phyloP scores from a whole-genome alignment of 116 monocot species.

The Iris pallida region DNA sequence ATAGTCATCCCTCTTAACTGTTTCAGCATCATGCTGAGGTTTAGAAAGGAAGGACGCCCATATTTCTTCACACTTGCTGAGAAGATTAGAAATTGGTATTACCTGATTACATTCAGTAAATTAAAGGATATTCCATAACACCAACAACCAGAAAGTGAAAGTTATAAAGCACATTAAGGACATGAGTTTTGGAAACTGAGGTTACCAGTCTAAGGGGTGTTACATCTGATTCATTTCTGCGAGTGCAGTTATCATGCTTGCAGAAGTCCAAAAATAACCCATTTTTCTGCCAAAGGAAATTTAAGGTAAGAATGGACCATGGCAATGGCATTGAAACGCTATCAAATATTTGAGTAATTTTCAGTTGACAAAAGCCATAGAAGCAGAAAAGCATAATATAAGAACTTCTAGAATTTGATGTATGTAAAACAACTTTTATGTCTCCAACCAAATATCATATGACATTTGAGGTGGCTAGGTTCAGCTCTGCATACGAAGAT shows the following conservation, averaged over 20 bases:
- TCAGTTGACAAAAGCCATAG: background rate
- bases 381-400: slow-evolving; percentile 2
- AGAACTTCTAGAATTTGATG: background rate
- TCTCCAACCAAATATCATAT: slow-evolving; percentile 3
- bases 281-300: slow-evolving; percentile 30
- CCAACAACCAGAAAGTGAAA: background rate
- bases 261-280: slow-evolving; percentile 76
- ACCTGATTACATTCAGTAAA: slow-evolving; percentile 39
- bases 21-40: slow-evolving; percentile 19
- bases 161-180: background rate
- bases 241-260: slow-evolving; percentile 33
- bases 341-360: background rate
- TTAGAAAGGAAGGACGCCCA: slow-evolving; percentile 36
- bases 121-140: slow-evolving; percentile 3
- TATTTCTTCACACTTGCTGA: slow-evolving; percentile 44
- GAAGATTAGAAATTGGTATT: slow-evolving; percentile 69
- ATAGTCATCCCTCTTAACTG: background rate
- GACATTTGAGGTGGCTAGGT: background rate
- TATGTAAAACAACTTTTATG: background rate
- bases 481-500: too few relatives aligned
- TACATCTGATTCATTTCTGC: slow-evolving; percentile 10
- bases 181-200: background rate
- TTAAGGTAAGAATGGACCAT: background rate
- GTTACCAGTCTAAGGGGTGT: slow-evolving; percentile 56
- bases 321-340: background rate